Evolutionary conservation across 140 eudicot species (phyloP).

Genomic region (Senecio squalidus): DNA sequence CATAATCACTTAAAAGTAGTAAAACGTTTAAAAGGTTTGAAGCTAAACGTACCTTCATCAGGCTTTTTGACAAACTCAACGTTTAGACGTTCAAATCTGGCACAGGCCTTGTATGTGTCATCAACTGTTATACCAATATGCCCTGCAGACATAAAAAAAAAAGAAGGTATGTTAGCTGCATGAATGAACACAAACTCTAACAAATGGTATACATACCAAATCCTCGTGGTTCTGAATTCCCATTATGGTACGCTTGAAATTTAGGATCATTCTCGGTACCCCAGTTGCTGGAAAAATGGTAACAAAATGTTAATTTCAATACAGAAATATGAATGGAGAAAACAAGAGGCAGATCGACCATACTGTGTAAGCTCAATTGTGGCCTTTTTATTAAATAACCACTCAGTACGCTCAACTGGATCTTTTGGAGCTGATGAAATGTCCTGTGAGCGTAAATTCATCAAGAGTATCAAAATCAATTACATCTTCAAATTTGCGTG

Average conservation of each 20-base stretch:
- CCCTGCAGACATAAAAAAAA: constrained; percentile 41
- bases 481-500: not conserved
- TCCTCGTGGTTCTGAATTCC: constrained; percentile 89
- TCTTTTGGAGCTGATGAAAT: constrained; percentile 61
- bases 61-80: constrained; percentile 88
- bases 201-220: constrained; percentile 52
- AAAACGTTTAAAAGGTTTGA: too few species aligned
- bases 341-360: not conserved
- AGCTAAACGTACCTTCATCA: constrained; percentile 78
- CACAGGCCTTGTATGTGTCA: constrained; percentile 78
- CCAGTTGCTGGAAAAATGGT: constrained; percentile 63
- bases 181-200: not conserved
- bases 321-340: constrained; percentile 6
- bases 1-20: too few species aligned
- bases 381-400: constrained; percentile 81
- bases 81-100: constrained; percentile 57
- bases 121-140: constrained; percentile 97
- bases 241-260: constrained; percentile 64
- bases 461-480: not conserved
- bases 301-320: not conserved
- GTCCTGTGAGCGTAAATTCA: constrained; percentile 43
- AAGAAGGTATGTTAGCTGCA: not conserved
- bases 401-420: constrained; percentile 68
- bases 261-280: constrained; percentile 83
- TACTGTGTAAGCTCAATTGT: constrained; percentile 91